Percentiles rank a stretch among this genome's conserved stretches.
Conservation (phyloP, 73 alveolate species). For the Paramecium octaurelia region DNA sequence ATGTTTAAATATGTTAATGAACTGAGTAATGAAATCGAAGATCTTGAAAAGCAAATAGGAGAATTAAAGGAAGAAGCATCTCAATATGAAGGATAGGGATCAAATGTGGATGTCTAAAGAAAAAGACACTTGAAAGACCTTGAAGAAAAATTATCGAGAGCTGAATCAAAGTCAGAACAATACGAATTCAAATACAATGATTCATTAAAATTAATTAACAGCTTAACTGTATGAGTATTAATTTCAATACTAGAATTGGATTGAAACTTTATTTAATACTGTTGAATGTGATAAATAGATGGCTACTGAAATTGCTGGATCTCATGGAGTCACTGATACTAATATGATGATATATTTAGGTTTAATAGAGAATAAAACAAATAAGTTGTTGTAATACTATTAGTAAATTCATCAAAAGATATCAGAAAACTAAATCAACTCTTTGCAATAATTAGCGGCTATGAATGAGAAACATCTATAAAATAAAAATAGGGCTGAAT, state of each 20-base stretch:
- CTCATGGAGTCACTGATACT: conserved; percentile 75
- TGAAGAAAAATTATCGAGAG: conserved; percentile 67
- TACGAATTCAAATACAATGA: conserved; percentile 78
- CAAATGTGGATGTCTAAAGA: conserved; percentile 59
- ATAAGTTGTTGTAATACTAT: conserved; percentile 50
- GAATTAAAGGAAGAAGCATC: conserved; percentile 65
- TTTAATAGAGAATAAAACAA: conserved; percentile 77
- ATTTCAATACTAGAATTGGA: conserved; percentile 52
- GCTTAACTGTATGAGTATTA: not conserved
- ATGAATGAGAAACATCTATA: conserved; percentile 27
- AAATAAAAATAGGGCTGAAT: conserved; percentile 48
- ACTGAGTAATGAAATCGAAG: conserved; percentile 82
- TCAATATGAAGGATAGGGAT: not conserved
- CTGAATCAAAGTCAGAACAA: conserved; percentile 79
- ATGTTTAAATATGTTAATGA: conserved; percentile 81
- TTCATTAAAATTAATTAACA: conserved; percentile 43
- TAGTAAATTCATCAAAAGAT: conserved; percentile 13
- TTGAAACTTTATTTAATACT: conserved; percentile 74
- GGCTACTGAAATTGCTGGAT: conserved; percentile 67
- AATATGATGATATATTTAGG: conserved; percentile 78
- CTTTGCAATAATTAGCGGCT: not conserved
- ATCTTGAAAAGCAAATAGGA: conserved; percentile 78
- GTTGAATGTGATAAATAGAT: conserved; percentile 77
- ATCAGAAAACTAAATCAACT: conserved; percentile 22
- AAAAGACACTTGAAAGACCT: conserved; percentile 64